Evolutionary conservation across 2,329 filamentous ascomycete genomes (phyloP).

Genomic region (Phyllosticta citriasiana): DNA sequence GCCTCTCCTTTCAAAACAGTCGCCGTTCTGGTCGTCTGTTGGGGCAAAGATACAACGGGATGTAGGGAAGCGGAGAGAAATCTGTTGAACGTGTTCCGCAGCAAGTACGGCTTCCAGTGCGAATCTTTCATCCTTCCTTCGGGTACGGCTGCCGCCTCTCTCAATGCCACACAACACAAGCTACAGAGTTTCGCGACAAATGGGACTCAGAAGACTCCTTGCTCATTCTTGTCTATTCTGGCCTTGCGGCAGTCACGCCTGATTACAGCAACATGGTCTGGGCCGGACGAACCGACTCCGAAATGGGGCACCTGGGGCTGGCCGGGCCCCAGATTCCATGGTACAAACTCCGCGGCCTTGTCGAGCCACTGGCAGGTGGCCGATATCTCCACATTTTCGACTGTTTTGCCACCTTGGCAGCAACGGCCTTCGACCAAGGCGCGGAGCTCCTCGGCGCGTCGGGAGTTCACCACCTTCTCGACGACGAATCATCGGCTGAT

Average conservation of each 20-base stretch:
- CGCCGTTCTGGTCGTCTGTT: background rate
- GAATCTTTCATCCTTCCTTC: background rate
- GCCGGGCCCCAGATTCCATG: background rate
- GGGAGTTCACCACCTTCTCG: background rate
- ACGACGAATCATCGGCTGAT: background rate
- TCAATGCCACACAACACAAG: background rate
- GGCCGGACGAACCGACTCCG: too few relatives aligned
- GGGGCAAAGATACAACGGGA: background rate
- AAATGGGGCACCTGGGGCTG: background rate
- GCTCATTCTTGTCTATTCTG: background rate
- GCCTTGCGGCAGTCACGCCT: background rate
- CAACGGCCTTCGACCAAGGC: background rate
- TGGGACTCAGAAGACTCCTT: background rate
- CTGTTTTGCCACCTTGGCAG: background rate
- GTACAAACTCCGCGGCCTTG: background rate
- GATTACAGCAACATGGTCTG: too few relatives aligned
- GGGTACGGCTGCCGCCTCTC: background rate
- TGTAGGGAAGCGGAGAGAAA: background rate
- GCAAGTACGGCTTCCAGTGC: background rate
- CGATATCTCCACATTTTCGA: background rate
- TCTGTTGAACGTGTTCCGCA: background rate
- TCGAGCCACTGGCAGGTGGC: background rate
- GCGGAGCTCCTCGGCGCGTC: background rate
- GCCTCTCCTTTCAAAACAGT: background rate
- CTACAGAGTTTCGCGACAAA: background rate